Evolutionary conservation across 2,329 filamentous ascomycete species (phyloP).

Genomic region (Ophiostoma novo-ulmi): DNA sequence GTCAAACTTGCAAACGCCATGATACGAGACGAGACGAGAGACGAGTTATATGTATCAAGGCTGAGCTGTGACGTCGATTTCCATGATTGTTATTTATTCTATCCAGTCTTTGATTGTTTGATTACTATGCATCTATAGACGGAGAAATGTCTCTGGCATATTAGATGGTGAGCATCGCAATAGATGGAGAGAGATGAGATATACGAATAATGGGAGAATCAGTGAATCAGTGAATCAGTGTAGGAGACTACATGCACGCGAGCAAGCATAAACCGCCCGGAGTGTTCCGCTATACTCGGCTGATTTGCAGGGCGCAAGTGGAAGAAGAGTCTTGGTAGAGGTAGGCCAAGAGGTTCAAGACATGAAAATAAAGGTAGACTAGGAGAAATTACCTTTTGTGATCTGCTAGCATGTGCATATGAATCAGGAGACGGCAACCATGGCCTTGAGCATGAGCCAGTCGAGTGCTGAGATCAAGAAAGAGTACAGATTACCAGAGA

Average conservation of each 20-base stretch:
- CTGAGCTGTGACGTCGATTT: not conserved
- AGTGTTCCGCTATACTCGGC: not conserved
- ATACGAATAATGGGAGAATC: not conserved
- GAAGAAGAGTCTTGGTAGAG: not conserved
- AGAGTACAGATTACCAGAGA: no score
- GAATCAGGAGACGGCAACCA: constrained; percentile 14
- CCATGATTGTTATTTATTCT: not conserved
- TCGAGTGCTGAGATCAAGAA: not conserved
- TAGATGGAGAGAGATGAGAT: not conserved
- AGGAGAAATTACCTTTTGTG: constrained; percentile 13
- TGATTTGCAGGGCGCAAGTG: constrained; percentile 1
- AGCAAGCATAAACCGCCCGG: not conserved
- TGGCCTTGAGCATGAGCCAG: not conserved
- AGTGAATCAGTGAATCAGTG: not conserved
- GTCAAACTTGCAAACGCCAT: not conserved
- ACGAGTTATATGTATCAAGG: not conserved
- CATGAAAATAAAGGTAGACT: no score
- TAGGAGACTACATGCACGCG: not conserved
- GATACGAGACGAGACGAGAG: not conserved
- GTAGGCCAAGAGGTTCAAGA: not conserved
- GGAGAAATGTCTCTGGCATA: constrained; percentile 3
- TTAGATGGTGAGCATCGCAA: constrained; percentile 5
- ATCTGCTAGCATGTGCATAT: constrained; percentile 21
- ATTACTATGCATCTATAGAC: not conserved
- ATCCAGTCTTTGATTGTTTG: not conserved